These are phyloP conservation scores for Lyophyllum semitale DNA, from an alignment of 768 basidiomycete species.

Conservation along the genomic window DNA sequence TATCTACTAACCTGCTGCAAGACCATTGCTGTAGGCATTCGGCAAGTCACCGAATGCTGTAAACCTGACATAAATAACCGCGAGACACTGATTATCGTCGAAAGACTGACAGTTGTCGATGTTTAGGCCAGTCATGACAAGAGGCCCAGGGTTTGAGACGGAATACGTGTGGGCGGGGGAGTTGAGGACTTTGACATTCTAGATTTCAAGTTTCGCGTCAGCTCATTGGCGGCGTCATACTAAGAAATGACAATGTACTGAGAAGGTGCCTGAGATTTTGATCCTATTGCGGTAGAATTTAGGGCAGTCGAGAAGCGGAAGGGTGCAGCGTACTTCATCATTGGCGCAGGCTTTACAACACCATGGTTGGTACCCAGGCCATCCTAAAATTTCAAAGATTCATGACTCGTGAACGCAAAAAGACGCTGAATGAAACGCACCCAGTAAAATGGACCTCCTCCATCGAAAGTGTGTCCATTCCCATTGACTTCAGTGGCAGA, in stretches of 20 bases:
- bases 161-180: constrained; percentile 41
- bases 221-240: constrained; percentile 27
- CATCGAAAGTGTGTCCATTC: constrained; percentile 42
- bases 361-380: constrained; percentile 41
- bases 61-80: constrained; percentile 1
- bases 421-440: constrained; percentile 21
- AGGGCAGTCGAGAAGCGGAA: background rate
- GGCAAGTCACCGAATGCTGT: constrained; percentile 53
- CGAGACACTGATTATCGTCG: background rate
- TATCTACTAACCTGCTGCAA: constrained; percentile 36
- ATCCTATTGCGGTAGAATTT: constrained; percentile 25
- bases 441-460: constrained; percentile 46
- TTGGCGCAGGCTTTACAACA: constrained; percentile 40
- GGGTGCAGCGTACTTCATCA: constrained; percentile 39
- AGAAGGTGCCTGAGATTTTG: constrained; percentile 37
- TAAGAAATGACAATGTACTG: constrained; percentile 21
- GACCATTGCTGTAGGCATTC: constrained; percentile 50
- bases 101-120: constrained; percentile 57
- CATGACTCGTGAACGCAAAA: background rate
- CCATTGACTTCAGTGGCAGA: constrained; percentile 34
- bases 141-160: constrained; percentile 38
- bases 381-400: constrained; percentile 28
- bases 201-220: constrained; percentile 22
- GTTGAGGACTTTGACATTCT: constrained; percentile 43
- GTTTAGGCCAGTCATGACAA: constrained; percentile 44